phyloP scores from a whole-genome alignment of 2,329 filamentous ascomycete genomes.

The Epichloe scottii region DNA sequence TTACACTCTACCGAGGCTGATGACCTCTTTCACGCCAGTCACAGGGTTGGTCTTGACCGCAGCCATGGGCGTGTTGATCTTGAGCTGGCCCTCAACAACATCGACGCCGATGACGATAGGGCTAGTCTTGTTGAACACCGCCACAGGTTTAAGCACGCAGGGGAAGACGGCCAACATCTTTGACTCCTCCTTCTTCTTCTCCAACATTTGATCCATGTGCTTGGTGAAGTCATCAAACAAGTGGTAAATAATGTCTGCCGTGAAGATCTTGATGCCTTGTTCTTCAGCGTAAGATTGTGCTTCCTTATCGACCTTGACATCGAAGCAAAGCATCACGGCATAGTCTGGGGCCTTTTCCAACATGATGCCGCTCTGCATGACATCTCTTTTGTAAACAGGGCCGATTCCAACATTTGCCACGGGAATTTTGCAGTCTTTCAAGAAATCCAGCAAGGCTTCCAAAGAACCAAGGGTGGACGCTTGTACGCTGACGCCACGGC shows the following conservation, averaged over 20 bases:
- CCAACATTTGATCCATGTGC: constrained; percentile 77
- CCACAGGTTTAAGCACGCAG: constrained; percentile 77
- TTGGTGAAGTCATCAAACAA: constrained; percentile 93
- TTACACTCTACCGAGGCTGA: constrained; percentile 86
- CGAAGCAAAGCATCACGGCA: constrained; percentile 99
- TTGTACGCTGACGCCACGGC: constrained; percentile 91
- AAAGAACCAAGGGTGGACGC: constrained; percentile 94
- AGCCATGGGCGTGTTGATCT: constrained; percentile 79
- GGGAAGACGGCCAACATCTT: constrained; percentile 96
- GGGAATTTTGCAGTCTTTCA: constrained; percentile 91
- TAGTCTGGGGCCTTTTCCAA: constrained; percentile 88
- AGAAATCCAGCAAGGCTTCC: constrained; percentile 90
- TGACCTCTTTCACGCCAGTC: constrained; percentile 71
- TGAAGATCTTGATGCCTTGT: constrained; percentile 93
- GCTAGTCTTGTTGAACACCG: constrained; percentile 95
- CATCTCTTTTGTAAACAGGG: constrained; percentile 94
- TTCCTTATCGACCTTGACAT: constrained; percentile 98
- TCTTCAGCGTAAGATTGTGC: constrained; percentile 84
- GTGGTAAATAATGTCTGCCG: constrained; percentile 97
- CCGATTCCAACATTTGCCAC: constrained; percentile 96
- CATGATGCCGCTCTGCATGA: constrained; percentile 93
- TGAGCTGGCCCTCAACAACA: constrained; percentile 79
- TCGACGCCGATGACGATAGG: constrained; percentile 95
- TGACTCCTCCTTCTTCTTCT: constrained; percentile 90
- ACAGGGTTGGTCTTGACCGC: constrained; percentile 70